These are phyloP conservation scores for Gautieria morchelliformis DNA, from an alignment of 768 basidiomycete species.

Conservation along the genomic window DNA sequence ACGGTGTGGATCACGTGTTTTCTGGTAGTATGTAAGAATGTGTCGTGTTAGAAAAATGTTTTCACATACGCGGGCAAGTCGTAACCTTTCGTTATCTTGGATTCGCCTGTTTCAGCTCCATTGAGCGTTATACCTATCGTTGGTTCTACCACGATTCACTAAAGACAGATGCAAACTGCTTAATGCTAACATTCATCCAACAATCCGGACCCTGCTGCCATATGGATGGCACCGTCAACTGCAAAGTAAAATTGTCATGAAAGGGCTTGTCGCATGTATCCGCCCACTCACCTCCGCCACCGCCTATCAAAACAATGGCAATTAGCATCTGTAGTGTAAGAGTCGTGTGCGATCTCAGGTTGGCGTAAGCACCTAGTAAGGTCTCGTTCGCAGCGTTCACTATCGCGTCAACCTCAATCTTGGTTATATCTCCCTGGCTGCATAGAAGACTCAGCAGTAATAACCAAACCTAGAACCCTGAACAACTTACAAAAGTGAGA, in stretches of 20 bases:
- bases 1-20: constrained; percentile 73
- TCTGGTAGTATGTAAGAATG: constrained; percentile 24
- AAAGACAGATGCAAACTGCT: not conserved
- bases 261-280: not conserved
- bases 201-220: constrained; percentile 58
- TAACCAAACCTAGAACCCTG: not conserved
- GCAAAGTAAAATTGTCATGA: constrained; percentile 1
- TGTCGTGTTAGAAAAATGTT: not conserved
- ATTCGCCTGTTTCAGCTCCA: constrained; percentile 61
- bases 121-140: constrained; percentile 48
- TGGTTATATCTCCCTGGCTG: constrained; percentile 76
- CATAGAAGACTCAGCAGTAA: not conserved
- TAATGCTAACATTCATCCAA: constrained; percentile 53
- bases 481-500: constrained; percentile 56
- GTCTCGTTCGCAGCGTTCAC: constrained; percentile 77
- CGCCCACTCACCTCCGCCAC: constrained; percentile 55
- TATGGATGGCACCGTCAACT: constrained; percentile 82
- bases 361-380: constrained; percentile 43
- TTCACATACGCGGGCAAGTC: constrained; percentile 60
- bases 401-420: constrained; percentile 58
- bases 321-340: not conserved
- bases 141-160: not conserved
- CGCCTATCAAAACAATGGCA: constrained; percentile 35
- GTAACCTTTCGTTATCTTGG: constrained; percentile 75
- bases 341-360: not conserved